A percentile compares a stretch with the other conserved stretches of the same genome.
phyloP scores from a whole-genome alignment of 345 rosid species.

The Syzygium oleosum region DNA sequence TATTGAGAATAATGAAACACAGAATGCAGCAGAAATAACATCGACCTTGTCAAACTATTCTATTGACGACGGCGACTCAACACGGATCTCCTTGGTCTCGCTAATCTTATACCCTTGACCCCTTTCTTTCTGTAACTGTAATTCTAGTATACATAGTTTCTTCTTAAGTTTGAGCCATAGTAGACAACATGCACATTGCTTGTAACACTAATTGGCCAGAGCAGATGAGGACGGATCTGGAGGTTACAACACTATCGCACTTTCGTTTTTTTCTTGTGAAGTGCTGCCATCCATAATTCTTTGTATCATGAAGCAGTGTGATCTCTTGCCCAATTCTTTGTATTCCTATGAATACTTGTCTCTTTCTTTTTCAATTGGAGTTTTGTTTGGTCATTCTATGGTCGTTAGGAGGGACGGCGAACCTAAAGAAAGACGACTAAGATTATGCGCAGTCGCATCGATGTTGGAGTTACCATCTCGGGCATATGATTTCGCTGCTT shows the following conservation, averaged over 20 bases:
- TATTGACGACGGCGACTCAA: no score
- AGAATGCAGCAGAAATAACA: neutral
- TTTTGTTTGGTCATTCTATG: neutral
- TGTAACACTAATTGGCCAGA: neutral
- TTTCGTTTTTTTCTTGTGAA: neutral
- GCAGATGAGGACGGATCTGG: neutral
- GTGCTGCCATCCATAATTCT: neutral
- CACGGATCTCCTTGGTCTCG: neutral
- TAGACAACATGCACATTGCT: slow-evolving; percentile 1
- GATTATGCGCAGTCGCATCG: neutral
- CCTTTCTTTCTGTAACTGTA: neutral
- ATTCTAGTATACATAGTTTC: neutral
- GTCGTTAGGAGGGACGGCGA: neutral
- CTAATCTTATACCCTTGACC: neutral
- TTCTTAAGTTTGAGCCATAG: neutral
- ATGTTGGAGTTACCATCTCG: neutral
- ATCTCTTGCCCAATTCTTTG: neutral
- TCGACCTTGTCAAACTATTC: neutral
- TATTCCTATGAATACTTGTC: neutral
- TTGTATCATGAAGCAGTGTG: neutral
- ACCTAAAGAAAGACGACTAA: neutral
- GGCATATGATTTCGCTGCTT: neutral
- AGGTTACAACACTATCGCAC: neutral
- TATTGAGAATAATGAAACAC: neutral
- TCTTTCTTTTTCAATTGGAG: neutral